A percentile compares a stretch with the other conserved stretches of the same genome.
These are phyloP conservation scores for Madurella fahalii DNA, from an alignment of 2,329 filamentous ascomycete species.

Conservation along the genomic window DNA sequence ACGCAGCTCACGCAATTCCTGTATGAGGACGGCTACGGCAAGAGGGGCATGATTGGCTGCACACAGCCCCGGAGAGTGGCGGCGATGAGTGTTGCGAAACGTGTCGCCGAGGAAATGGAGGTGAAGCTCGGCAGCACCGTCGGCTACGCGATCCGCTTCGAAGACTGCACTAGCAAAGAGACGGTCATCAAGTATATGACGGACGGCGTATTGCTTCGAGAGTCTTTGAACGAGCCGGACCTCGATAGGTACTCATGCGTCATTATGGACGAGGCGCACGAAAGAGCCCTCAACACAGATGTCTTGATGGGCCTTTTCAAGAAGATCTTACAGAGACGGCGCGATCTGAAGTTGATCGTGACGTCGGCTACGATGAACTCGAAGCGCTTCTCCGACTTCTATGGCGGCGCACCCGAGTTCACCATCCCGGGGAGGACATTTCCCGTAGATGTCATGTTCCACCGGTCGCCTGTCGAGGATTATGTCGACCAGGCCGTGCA, in stretches of 20 bases:
- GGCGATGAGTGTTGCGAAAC: constrained; percentile 98
- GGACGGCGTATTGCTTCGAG: constrained; percentile 87
- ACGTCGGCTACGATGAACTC: constrained; percentile 99
- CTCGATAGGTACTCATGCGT: constrained; percentile 95
- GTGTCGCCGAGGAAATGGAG: constrained; percentile 98
- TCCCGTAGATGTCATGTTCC: constrained; percentile 94
- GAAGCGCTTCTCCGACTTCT: constrained; percentile 93
- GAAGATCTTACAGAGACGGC: constrained; percentile 83
- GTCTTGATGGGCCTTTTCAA: constrained; percentile 97
- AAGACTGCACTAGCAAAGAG: constrained; percentile 94
- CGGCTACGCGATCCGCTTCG: constrained; percentile 96
- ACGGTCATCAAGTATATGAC: constrained; percentile 99
- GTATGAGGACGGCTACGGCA: constrained; percentile 90
- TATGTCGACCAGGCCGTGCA: constrained; percentile 97
- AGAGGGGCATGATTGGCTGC: constrained; percentile 85
- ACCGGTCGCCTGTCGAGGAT: constrained; percentile 90
- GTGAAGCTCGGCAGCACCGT: constrained; percentile 82
- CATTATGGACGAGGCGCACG: constrained; percentile 99
- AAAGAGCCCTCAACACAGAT: constrained; percentile 92
- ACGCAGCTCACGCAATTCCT: constrained; percentile 96
- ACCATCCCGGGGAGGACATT: constrained; percentile 95
- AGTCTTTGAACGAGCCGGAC: constrained; percentile 88
- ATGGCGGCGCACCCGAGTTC: constrained; percentile 92
- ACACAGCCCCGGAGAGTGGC: constrained; percentile 95
- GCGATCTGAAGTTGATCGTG: constrained; percentile 93